A percentile compares a stretch with the other conserved stretches of the same genome.
Conservation (phyloP, 2,329 filamentous ascomycete genomes). For the Thyridium curvatum region DNA sequence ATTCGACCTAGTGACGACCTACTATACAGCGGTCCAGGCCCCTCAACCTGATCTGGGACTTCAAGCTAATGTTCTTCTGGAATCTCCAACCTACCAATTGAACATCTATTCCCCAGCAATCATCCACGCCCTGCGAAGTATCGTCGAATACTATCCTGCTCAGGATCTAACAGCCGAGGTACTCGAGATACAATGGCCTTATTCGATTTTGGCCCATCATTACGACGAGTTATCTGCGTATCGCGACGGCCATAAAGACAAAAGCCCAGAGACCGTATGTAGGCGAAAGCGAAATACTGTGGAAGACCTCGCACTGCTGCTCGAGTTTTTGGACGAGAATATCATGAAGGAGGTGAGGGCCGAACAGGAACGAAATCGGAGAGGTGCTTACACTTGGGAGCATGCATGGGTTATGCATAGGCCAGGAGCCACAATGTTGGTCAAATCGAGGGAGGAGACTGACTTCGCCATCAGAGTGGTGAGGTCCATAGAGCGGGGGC, state of each 20-base stretch:
- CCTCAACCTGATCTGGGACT: too few species aligned
- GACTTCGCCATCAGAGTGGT: not conserved
- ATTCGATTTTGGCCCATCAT: slow-evolving; percentile 17
- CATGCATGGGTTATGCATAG: not conserved
- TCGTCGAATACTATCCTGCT: slow-evolving; percentile 18
- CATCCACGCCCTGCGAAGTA: slow-evolving; percentile 15
- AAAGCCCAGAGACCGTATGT: slow-evolving; percentile 7
- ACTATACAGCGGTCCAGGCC: too few species aligned
- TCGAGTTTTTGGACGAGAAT: slow-evolving; percentile 13
- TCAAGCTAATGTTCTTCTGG: too few species aligned
- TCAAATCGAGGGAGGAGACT: too few species aligned
- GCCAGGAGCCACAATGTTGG: not conserved
- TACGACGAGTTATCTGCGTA: slow-evolving; percentile 15
- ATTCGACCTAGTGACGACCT: too few species aligned
- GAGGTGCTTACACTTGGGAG: not conserved
- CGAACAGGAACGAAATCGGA: slow-evolving; percentile 1
- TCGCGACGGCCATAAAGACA: slow-evolving; percentile 1
- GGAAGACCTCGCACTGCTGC: slow-evolving; percentile 9
- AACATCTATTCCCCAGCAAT: slow-evolving; percentile 14
- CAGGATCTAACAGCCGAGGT: slow-evolving; percentile 12
- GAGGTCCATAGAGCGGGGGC: not conserved
- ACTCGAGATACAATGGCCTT: slow-evolving; percentile 13
- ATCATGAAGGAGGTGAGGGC: slow-evolving; percentile 4
- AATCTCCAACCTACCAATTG: slow-evolving; percentile 6
- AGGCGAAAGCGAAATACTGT: slow-evolving; percentile 6